Conservation (phyloP, 2,329 filamentous ascomycete species). For the Penicillium sp. region DNA sequence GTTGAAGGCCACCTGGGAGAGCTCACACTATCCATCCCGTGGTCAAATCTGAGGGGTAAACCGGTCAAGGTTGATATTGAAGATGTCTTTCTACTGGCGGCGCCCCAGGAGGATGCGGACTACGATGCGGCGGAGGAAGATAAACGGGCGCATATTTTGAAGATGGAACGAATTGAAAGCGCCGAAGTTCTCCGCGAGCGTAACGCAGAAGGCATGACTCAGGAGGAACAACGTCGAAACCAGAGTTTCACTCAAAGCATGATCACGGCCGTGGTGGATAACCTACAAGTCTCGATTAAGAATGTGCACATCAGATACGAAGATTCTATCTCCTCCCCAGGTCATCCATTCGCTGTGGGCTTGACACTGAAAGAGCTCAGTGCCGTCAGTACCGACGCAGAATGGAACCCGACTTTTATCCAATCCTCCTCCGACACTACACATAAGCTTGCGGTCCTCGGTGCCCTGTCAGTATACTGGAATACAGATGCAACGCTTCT, state of each 20-base stretch:
- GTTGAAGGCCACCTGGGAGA: slow-evolving; percentile 91
- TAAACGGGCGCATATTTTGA: slow-evolving; percentile 79
- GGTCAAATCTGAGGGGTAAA: slow-evolving; percentile 93
- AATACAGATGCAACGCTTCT: slow-evolving; percentile 88
- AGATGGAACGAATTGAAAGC: slow-evolving; percentile 98
- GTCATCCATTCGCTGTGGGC: slow-evolving; percentile 91
- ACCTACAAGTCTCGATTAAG: slow-evolving; percentile 94
- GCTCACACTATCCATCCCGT: slow-evolving; percentile 89
- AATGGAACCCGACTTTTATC: slow-evolving; percentile 96
- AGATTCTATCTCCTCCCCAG: slow-evolving; percentile 91
- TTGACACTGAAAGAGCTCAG: slow-evolving; percentile 94
- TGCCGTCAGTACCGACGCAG: slow-evolving; percentile 88
- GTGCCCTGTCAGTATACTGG: slow-evolving; percentile 93
- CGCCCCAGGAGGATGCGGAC: slow-evolving; percentile 90
- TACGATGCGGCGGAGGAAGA: slow-evolving; percentile 94
- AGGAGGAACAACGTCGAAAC: slow-evolving; percentile 94
- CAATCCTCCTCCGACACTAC: slow-evolving; percentile 79
- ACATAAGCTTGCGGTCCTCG: slow-evolving; percentile 89
- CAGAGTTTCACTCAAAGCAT: slow-evolving; percentile 97
- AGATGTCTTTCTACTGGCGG: slow-evolving; percentile 93
- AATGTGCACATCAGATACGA: slow-evolving; percentile 99
- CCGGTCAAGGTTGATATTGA: slow-evolving; percentile 94
- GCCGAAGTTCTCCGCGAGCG: slow-evolving; percentile 92
- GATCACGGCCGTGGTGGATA: slow-evolving; percentile 95
- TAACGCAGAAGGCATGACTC: slow-evolving; percentile 87